phyloP scores from a whole-genome alignment of 768 basidiomycete species.

The Fomitopsis pulvina region DNA sequence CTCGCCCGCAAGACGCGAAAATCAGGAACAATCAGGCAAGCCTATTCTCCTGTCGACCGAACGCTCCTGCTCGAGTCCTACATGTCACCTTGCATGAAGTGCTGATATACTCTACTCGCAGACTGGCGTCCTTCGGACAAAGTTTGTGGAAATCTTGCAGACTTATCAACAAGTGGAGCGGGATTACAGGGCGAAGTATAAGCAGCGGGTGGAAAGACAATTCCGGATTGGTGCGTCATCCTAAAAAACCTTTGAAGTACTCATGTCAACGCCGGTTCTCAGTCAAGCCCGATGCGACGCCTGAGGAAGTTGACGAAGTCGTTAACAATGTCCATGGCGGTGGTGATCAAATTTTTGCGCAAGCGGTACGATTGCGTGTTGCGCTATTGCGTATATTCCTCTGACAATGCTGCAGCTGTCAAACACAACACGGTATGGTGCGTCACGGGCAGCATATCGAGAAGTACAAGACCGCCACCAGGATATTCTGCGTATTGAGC shows the following conservation, averaged over 20 bases:
- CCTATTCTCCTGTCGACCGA: not conserved
- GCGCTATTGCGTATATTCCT: not conserved
- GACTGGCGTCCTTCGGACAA: conserved; percentile 18
- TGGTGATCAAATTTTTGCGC: conserved; percentile 76
- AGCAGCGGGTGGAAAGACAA: conserved; percentile 78
- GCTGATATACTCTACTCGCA: not conserved
- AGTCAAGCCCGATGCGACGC: conserved; percentile 93
- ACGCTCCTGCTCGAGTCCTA: not conserved
- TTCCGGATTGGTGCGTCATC: conserved; percentile 68
- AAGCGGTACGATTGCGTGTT: conserved; percentile 41
- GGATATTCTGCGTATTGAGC: conserved; percentile 80
- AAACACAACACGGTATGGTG: conserved; percentile 74
- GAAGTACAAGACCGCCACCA: conserved; percentile 88
- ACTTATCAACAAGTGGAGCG: conserved; percentile 80
- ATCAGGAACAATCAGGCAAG: conserved; percentile 73
- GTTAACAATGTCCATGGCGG: conserved; percentile 75
- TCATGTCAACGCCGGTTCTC: not conserved
- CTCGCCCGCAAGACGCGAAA: conserved; percentile 61
- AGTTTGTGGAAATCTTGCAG: conserved; percentile 84
- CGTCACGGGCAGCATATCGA: conserved; percentile 72
- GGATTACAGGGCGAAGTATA: conserved; percentile 71
- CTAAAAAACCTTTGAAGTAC: not conserved
- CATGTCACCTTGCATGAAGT: not conserved
- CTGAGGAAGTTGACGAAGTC: conserved; percentile 82
- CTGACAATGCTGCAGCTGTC: conserved; percentile 43